Conservation (phyloP, 148 eudicot species). For the Suaeda aralocaspica region DNA sequence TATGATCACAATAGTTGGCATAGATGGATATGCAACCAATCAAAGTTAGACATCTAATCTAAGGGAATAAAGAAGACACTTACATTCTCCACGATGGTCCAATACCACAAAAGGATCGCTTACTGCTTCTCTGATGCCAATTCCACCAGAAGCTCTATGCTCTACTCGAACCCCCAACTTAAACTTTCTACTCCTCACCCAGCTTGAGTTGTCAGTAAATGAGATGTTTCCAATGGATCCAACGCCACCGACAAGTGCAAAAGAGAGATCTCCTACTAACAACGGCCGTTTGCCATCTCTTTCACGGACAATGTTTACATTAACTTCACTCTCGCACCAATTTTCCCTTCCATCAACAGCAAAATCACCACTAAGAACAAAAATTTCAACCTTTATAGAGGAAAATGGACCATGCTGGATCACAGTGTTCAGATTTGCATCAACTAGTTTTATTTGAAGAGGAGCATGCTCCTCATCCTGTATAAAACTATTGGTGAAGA, state of each 20-base stretch:
- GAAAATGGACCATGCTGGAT: conserved; percentile 42
- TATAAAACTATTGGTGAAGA: conserved; percentile 57
- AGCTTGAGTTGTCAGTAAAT: conserved; percentile 86
- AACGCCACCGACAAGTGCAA: conserved; percentile 50
- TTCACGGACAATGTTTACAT: conserved; percentile 31
- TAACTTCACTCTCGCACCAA: conserved; percentile 55
- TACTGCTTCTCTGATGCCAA: conserved; percentile 57
- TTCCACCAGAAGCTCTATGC: conserved; percentile 27
- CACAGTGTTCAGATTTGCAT: conserved; percentile 34
- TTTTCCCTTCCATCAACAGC: conserved; percentile 43
- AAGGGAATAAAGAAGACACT: conserved; percentile 23
- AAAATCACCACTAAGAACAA: conserved; percentile 65
- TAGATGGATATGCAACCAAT: neutral
- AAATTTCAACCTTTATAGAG: conserved; percentile 46
- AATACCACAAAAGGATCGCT: conserved; percentile 68
- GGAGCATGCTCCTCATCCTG: conserved; percentile 37
- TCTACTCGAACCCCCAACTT: conserved; percentile 54
- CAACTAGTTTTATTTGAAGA: conserved; percentile 47
- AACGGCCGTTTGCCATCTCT: conserved; percentile 84
- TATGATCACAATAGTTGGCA: too few relatives aligned
- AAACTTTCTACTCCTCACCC: conserved; percentile 73
- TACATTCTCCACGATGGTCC: conserved; percentile 94
- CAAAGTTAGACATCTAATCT: neutral
- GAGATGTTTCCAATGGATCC: conserved; percentile 40
- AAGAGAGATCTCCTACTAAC: conserved; percentile 43